phyloP scores from a whole-genome alignment of 1,139 yeast genomes.

The Dujonia santamariae region DNA sequence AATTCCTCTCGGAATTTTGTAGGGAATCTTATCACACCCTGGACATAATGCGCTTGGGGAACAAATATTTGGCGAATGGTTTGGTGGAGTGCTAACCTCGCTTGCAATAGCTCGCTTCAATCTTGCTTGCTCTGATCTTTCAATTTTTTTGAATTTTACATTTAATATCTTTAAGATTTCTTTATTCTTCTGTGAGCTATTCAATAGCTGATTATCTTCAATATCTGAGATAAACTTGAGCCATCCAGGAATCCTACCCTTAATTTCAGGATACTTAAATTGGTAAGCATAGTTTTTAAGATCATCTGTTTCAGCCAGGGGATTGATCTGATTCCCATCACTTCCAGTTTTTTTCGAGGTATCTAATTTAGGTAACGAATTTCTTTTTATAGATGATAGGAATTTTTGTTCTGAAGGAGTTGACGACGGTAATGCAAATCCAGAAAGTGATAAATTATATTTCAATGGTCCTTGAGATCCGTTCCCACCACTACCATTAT shows the following conservation, averaged over 20 bases:
- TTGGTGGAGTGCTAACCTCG: slow-evolving; percentile 6
- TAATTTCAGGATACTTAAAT: slow-evolving; percentile 30
- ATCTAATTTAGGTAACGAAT: slow-evolving; percentile 18
- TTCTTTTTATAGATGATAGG: slow-evolving; percentile 30
- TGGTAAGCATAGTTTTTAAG: slow-evolving; percentile 32
- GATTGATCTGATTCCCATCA: slow-evolving; percentile 18
- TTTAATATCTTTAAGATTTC: slow-evolving; percentile 32
- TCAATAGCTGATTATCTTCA: slow-evolving; percentile 3
- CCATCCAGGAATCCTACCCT: slow-evolving; percentile 46
- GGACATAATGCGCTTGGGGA: slow-evolving; percentile 45
- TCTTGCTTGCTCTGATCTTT: slow-evolving; percentile 47
- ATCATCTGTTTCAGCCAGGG: no score
- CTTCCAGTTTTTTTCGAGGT: slow-evolving; percentile 8
- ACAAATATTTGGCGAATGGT: slow-evolving; percentile 30
- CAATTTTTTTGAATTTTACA: slow-evolving; percentile 44
- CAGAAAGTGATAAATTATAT: slow-evolving; percentile 18
- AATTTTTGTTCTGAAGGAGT: slow-evolving; percentile 30
- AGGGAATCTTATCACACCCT: slow-evolving; percentile 39
- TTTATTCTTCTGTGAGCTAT: slow-evolving; percentile 12
- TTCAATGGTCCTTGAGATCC: no score
- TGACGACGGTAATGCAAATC: slow-evolving; percentile 36
- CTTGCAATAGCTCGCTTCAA: slow-evolving; percentile 31
- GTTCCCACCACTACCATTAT: no score
- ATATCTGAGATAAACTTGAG: slow-evolving; percentile 26
- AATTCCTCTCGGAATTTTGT: slow-evolving; percentile 52